Evolutionary conservation across 139 green algal genomes (phyloP).

Genomic region (Asterochloris sp.): DNA sequence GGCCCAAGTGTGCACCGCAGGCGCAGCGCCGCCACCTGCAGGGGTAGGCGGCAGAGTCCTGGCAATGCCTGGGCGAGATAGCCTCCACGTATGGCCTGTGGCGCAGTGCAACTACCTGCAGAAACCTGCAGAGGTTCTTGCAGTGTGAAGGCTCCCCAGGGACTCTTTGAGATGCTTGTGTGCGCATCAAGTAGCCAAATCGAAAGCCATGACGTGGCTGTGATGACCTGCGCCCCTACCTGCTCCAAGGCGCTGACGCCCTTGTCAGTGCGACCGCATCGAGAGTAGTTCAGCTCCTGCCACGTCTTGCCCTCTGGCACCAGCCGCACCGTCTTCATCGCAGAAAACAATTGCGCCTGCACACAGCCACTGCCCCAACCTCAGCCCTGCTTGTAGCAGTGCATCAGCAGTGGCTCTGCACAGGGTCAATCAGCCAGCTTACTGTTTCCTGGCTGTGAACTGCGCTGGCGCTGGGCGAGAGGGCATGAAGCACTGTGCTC

Average conservation of each 20-base stretch:
- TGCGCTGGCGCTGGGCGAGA: neutral
- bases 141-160: too few species aligned
- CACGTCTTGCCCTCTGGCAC: conserved; percentile 44
- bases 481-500: neutral
- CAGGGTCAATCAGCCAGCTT: neutral
- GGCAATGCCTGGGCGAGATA: too few species aligned
- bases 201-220: too few species aligned
- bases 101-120: too few species aligned
- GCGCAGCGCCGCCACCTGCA: neutral
- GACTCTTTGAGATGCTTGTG: too few species aligned
- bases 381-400: too few species aligned
- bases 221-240: conserved; percentile 20
- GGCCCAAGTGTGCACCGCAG: neutral
- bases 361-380: neutral
- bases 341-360: conserved; percentile 64
- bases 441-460: neutral
- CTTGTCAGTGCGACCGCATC: conserved; percentile 81
- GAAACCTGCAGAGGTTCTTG: too few species aligned
- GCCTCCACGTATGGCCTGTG: too few species aligned
- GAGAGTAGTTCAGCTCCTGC: conserved; percentile 60
- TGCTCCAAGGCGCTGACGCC: conserved; percentile 77
- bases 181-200: too few species aligned
- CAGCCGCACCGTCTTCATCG: conserved; percentile 58
- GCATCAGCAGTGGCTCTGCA: neutral
- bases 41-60: too few species aligned